phyloP scores from a whole-genome alignment of 1,284 basidiomycete species.

The Cutaneotrichosporon cavernicola region DNA sequence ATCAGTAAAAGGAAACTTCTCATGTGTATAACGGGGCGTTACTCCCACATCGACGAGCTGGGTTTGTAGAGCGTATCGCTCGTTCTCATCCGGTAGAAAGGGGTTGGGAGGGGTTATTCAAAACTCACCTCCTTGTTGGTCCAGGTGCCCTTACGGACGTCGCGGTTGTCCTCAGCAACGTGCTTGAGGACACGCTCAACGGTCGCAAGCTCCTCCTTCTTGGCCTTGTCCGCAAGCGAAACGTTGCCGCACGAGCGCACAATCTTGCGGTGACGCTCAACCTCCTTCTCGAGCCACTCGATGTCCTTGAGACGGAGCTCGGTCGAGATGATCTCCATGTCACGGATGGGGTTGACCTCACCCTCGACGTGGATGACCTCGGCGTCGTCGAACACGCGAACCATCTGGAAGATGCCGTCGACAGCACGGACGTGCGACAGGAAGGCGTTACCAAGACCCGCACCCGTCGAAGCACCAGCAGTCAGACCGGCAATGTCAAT shows the following conservation, averaged over 20 bases:
- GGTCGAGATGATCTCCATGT: slow-evolving; percentile 97
- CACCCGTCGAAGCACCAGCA: slow-evolving; percentile 94
- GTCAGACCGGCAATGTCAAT: slow-evolving; percentile 99
- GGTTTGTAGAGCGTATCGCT: slow-evolving; percentile 72
- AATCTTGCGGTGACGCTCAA: slow-evolving; percentile 74
- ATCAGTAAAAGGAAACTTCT: slow-evolving; percentile 40
- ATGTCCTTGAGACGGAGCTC: slow-evolving; percentile 96
- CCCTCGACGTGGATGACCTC: slow-evolving; percentile 99
- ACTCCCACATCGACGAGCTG: slow-evolving; percentile 68
- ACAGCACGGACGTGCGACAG: slow-evolving; percentile 96
- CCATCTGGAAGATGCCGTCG: slow-evolving; percentile 98
- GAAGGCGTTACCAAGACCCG: slow-evolving; percentile 97
- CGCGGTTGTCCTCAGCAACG: slow-evolving; percentile 78
- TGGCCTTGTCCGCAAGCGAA: slow-evolving; percentile 89
- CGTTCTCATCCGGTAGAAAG: slow-evolving; percentile 66
- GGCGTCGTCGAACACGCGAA: slow-evolving; percentile 96
- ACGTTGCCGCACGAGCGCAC: slow-evolving; percentile 64
- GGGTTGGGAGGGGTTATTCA: background rate
- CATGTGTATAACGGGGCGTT: slow-evolving; percentile 65
- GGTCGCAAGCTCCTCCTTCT: slow-evolving; percentile 90
- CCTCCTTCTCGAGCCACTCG: slow-evolving; percentile 93
- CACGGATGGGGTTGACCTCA: slow-evolving; percentile 90
- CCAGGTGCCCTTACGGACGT: slow-evolving; percentile 94
- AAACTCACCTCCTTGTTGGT: slow-evolving; percentile 88
- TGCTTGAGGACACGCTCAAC: slow-evolving; percentile 81